A percentile compares a stretch with the other conserved stretches of the same genome.
Evolutionary conservation across 2,329 filamentous ascomycete species (phyloP).

Genomic region (Penicillium vulpinum): DNA sequence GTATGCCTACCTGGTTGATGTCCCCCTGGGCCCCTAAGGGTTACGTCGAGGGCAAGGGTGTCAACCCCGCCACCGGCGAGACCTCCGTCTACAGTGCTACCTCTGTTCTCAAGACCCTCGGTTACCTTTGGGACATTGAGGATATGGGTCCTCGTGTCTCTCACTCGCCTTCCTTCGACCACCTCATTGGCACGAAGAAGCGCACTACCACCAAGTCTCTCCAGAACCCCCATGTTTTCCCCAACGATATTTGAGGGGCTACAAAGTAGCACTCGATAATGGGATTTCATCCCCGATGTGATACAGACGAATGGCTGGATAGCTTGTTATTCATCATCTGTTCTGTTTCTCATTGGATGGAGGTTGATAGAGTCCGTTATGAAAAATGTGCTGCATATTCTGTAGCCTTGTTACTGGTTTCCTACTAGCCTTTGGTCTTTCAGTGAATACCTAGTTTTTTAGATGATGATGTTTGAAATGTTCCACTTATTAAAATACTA

Average conservation of each 20-base stretch:
- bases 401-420: neutral
- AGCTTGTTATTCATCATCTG: neutral
- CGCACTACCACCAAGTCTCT: constrained; percentile 17
- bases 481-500: neutral
- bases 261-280: too few relatives aligned
- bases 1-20: constrained; percentile 34
- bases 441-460: neutral
- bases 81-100: constrained; percentile 29
- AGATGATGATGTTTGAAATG: neutral
- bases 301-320: neutral
- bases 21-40: constrained; percentile 30
- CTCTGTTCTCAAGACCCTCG: constrained; percentile 34
- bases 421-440: neutral
- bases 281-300: too few relatives aligned
- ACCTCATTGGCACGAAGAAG: constrained; percentile 25
- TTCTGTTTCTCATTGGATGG: neutral
- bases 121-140: constrained; percentile 33
- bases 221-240: constrained; percentile 26
- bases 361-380: neutral
- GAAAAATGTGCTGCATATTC: neutral
- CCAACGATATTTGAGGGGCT: constrained; percentile 14
- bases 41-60: constrained; percentile 31
- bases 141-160: constrained; percentile 31
- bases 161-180: constrained; percentile 34
- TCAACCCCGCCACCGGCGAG: constrained; percentile 28